These are phyloP conservation scores for Botrytis galanthina DNA, from an alignment of 2,329 filamentous ascomycete genomes.

Conservation along the genomic window DNA sequence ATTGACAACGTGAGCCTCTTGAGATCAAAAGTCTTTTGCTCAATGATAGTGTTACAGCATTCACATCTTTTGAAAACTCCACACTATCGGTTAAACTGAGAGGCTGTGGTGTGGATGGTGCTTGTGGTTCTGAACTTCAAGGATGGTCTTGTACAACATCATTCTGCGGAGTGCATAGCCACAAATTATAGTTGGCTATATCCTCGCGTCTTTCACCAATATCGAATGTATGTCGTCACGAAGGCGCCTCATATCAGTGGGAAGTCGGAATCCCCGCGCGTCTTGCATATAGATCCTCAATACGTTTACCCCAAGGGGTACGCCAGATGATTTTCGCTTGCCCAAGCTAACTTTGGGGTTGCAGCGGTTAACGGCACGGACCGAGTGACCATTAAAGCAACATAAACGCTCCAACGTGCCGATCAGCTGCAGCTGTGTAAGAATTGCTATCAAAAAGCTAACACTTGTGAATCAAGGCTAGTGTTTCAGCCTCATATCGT, in stretches of 20 bases:
- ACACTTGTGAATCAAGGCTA: background rate
- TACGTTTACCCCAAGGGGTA: background rate
- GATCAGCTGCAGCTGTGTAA: background rate
- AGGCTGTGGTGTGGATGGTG: background rate
- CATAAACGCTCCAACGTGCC: background rate
- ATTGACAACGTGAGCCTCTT: background rate
- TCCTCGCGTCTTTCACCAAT: background rate
- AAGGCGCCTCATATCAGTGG: background rate
- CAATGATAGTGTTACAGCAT: background rate
- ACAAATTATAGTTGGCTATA: background rate
- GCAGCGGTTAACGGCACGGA: background rate
- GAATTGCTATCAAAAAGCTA: background rate
- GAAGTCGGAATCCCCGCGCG: background rate
- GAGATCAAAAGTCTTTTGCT: background rate
- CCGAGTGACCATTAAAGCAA: background rate
- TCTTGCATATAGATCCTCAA: background rate
- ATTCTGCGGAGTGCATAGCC: background rate
- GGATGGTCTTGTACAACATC: background rate
- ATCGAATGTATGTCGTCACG: background rate
- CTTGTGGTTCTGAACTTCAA: background rate
- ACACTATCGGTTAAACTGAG: background rate
- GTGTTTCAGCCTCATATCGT: background rate
- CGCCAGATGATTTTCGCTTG: background rate
- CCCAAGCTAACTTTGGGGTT: background rate
- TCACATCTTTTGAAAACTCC: background rate